Evolutionary conservation across 2,329 filamentous ascomycete genomes (phyloP), one percentile per base, ranked within the genome.

Genomic region (Claviceps pusilla): DNA sequence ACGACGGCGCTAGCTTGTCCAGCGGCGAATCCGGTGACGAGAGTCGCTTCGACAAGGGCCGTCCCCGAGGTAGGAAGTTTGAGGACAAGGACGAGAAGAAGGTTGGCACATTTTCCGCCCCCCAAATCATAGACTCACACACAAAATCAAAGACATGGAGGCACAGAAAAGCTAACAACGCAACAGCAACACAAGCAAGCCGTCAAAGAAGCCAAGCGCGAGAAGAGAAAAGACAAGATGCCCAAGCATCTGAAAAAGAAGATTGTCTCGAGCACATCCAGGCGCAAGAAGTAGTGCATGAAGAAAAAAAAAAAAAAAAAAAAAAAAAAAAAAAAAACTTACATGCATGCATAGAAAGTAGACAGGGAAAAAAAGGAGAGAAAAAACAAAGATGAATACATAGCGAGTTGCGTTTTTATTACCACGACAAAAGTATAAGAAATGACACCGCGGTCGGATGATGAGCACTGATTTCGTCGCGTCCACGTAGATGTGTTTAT

Each of bases 211-310:
- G 91, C 90, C 64, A 96, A 95, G 73, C 83, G 89, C 41, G 90
- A 96, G 69, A 89, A 94, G 74, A 76, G 93, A 57, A 88, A 91
- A 69, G 86, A 87, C 4, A 98, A 98, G 76, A 95, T 98, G 71
- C 91, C 93, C 0, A 98, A 98, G 72, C 83, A 94, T 66, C 60
- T 95, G 39, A 98, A 98, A 78, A 97, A 96, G 76, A 87, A 86
- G 66, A 70, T 95, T 55, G 80, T 95, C 31, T 78, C 76, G 54
- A 74, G 74, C 58, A 76, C 77, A 16, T 75, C 80, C 54, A 74
- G 80, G 60, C 80, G 78, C 64, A 85, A 86, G 72, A 84, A 79
- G 66, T 78, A 73, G 53, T 29, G 41, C 42, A 48, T 41, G 28
- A 33, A 43, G 56, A 55, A 57, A 47, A 55, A 51, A 49, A 37